These are phyloP conservation scores for Wakefieldia striispora DNA, from an alignment of 768 basidiomycete genomes.

Conservation along the genomic window DNA sequence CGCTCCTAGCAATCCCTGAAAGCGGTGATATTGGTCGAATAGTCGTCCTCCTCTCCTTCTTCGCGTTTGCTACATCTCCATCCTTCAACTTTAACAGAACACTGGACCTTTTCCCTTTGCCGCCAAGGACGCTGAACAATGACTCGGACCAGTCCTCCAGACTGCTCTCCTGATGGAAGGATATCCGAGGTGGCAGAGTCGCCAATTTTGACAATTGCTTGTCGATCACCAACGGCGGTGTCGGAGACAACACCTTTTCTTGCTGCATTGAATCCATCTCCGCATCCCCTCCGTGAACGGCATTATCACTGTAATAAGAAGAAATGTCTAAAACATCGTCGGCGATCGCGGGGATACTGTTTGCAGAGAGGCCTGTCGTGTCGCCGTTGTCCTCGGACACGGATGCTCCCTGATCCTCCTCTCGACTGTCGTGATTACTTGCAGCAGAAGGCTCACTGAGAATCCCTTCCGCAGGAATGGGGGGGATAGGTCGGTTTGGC, in stretches of 20 bases:
- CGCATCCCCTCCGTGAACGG: slow-evolving; percentile 5
- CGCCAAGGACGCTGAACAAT: slow-evolving; percentile 51
- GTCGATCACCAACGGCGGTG: slow-evolving; percentile 33
- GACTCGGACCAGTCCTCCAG: slow-evolving; percentile 55
- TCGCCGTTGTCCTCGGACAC: background rate
- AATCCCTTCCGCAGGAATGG: slow-evolving; percentile 5
- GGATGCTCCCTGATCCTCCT: background rate
- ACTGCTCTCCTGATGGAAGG: slow-evolving; percentile 48
- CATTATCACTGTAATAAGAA: slow-evolving; percentile 13
- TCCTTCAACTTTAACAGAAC: background rate
- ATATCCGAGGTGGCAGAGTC: slow-evolving; percentile 49
- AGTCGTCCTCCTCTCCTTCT: slow-evolving; percentile 15
- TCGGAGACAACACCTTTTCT: slow-evolving; percentile 15
- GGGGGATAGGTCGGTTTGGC: slow-evolving; percentile 19
- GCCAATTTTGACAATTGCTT: slow-evolving; percentile 19
- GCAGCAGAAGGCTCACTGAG: slow-evolving; percentile 7
- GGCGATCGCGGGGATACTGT: slow-evolving; percentile 21
- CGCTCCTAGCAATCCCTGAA: background rate
- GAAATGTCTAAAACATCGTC: slow-evolving; percentile 31
- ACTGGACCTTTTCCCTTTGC: slow-evolving; percentile 16
- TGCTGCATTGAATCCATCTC: slow-evolving; percentile 8
- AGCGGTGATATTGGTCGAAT: slow-evolving; percentile 14
- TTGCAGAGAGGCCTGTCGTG: background rate
- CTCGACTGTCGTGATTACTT: background rate
- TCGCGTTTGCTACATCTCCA: slow-evolving; percentile 1